Evolutionary conservation across 164 flowering plant genomes (phyloP).

Genomic region (Vitis amurensis): DNA sequence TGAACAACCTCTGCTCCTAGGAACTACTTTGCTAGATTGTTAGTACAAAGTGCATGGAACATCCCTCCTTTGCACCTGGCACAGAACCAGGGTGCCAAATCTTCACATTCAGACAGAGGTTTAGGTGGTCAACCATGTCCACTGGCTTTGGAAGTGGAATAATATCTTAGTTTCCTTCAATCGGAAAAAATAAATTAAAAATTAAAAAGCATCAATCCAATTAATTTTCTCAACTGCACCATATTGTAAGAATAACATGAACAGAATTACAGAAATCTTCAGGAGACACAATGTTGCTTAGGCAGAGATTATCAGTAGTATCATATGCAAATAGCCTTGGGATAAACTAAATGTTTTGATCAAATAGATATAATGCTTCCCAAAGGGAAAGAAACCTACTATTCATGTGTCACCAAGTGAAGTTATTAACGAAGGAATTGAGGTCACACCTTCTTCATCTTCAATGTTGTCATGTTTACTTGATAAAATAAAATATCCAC

Average conservation of each 20-base stretch:
- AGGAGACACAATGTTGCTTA: no score
- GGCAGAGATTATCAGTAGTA: no score
- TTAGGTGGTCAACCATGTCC: background rate
- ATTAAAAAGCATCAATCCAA: background rate
- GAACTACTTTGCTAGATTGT: background rate
- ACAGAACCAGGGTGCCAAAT: background rate
- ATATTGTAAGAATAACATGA: background rate
- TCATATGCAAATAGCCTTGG: no score
- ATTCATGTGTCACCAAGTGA: background rate
- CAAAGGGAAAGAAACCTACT: background rate
- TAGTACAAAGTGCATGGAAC: background rate
- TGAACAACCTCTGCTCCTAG: background rate
- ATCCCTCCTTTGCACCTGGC: background rate
- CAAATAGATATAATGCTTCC: background rate
- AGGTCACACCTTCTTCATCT: constrained; percentile 71
- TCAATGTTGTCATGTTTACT: constrained; percentile 66
- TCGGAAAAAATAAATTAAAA: background rate
- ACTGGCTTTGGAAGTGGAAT: background rate
- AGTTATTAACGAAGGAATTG: background rate
- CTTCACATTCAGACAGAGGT: background rate
- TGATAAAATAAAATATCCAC: constrained; percentile 89
- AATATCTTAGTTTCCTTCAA: background rate
- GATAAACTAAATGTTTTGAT: no score
- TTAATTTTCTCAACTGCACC: background rate
- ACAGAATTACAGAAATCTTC: background rate